A percentile compares a stretch with the other conserved stretches of the same genome.
These are phyloP conservation scores for Boletus rex-veris DNA, from an alignment of 768 basidiomycete species.

Conservation along the genomic window DNA sequence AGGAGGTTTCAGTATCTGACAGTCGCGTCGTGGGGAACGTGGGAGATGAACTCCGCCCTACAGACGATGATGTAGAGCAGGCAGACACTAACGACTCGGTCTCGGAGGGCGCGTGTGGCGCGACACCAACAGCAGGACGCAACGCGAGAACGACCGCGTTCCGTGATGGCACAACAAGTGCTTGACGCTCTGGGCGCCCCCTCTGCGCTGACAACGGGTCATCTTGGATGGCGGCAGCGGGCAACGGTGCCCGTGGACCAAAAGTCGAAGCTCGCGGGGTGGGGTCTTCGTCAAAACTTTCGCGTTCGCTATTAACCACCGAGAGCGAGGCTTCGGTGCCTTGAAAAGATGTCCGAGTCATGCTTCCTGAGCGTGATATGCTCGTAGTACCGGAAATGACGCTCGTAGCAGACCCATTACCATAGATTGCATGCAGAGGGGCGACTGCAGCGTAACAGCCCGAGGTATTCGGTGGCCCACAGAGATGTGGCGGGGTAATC, in stretches of 20 bases:
- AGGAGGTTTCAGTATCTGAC: background rate
- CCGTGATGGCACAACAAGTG: slow-evolving; percentile 15
- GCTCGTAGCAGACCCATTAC: slow-evolving; percentile 3
- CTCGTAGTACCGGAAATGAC: background rate
- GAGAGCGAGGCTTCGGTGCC: slow-evolving; percentile 5
- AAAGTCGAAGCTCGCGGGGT: slow-evolving; percentile 26
- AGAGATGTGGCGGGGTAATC: background rate
- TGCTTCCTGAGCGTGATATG: background rate
- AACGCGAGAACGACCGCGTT: background rate
- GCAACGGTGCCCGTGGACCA: background rate
- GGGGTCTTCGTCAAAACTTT: slow-evolving; percentile 19
- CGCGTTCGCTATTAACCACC: slow-evolving; percentile 1
- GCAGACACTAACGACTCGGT: slow-evolving; percentile 7
- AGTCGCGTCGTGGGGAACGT: background rate
- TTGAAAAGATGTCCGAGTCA: slow-evolving; percentile 1
- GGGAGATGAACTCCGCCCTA: background rate
- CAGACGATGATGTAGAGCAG: slow-evolving; percentile 13
- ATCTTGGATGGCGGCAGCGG: background rate
- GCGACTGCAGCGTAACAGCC: background rate
- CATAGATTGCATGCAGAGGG: slow-evolving; percentile 8
- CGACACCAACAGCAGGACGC: slow-evolving; percentile 21
- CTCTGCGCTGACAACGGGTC: background rate
- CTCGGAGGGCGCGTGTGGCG: slow-evolving; percentile 23
- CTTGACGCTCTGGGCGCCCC: slow-evolving; percentile 11
- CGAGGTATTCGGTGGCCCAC: background rate